Evolutionary conservation across 768 basidiomycete genomes (phyloP), one percentile per base, ranked within the genome.

Genomic region (Collybiopsis confluens): DNA sequence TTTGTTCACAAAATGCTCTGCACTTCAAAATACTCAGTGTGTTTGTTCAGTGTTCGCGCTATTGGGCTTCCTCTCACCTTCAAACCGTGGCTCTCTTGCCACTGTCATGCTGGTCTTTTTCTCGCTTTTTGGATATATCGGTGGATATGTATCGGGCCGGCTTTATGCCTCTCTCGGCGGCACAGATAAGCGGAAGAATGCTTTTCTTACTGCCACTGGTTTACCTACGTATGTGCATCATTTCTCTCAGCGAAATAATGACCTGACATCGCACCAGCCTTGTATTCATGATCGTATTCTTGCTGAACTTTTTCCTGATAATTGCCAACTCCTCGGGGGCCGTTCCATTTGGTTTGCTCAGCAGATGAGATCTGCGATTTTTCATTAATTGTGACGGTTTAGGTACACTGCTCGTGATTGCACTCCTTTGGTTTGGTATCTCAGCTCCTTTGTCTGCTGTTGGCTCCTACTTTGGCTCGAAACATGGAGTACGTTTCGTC

Each of bases 91-190:
- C 23, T 88, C 92, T 2, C 81, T 98, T 9, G 92, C 92, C 1
- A 97, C 94, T 2, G 88, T 94, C 42, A 90, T 97, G 84, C 83
- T 97, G 76, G 81, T 98, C 13, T 92, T 85, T 66, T 98, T 93
- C 92, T 90, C 94, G 2, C 73, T 97, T 60, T 98, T 98, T 63
- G 92, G 93, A 68, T 75, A 86, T 38, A 75, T 98, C 54, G 86
- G 90, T 15, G 96, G 96, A 28, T 98, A 98, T 68, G 72, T 89
- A 53, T 94, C 94, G 0, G 85, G 85, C 43, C 78, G 96, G 8
- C 76, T 90, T 5, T 97, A 94, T 65, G 73, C 80, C 13, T 86
- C 92, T 1, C 67, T 98, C 6, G 86, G 86, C 8, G 96, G 96
- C 4, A 73, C 77, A 9, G 76, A 94, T 59, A 85, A 83, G 62